Evolutionary conservation across 2,329 filamentous ascomycete genomes (phyloP).

Genomic region (Fusarium miscanthi): DNA sequence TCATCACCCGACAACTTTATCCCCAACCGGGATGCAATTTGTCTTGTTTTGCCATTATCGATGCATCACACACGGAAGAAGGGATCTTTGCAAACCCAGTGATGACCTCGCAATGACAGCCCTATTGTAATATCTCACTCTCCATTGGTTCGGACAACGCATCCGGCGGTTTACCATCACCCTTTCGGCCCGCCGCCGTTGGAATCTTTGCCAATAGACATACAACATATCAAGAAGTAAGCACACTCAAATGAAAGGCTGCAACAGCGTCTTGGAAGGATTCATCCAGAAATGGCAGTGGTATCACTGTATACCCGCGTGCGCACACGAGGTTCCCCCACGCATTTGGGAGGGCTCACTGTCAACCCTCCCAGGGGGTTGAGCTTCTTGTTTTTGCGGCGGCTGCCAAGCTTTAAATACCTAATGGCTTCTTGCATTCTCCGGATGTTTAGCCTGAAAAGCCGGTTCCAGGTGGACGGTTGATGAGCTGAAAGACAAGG

Average conservation of each 20-base stretch:
- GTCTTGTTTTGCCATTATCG: not conserved
- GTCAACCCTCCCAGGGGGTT: constrained; percentile 15
- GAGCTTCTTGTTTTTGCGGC: not conserved
- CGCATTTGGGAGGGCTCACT: constrained; percentile 22
- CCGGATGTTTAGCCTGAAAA: constrained; percentile 24
- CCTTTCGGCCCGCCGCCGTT: not conserved
- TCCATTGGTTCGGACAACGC: not conserved
- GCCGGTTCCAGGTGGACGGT: constrained; percentile 19
- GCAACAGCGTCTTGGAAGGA: not conserved
- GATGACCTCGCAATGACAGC: not conserved
- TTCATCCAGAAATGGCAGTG: constrained; percentile 12
- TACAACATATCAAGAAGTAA: not conserved
- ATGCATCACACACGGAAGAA: constrained; percentile 14
- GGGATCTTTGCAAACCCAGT: not conserved
- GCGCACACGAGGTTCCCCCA: not conserved
- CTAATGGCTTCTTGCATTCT: not conserved
- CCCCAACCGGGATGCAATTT: not conserved
- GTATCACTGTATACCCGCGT: not conserved
- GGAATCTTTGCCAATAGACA: not conserved
- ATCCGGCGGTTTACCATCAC: not conserved
- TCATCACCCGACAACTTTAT: not conserved
- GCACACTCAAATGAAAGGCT: not conserved
- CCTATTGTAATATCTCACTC: not conserved
- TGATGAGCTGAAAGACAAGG: constrained; percentile 15
- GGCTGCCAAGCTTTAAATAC: constrained; percentile 7